These are phyloP conservation scores for Tagetes patula DNA, from an alignment of 129 eudicot genomes.

Conservation along the genomic window DNA sequence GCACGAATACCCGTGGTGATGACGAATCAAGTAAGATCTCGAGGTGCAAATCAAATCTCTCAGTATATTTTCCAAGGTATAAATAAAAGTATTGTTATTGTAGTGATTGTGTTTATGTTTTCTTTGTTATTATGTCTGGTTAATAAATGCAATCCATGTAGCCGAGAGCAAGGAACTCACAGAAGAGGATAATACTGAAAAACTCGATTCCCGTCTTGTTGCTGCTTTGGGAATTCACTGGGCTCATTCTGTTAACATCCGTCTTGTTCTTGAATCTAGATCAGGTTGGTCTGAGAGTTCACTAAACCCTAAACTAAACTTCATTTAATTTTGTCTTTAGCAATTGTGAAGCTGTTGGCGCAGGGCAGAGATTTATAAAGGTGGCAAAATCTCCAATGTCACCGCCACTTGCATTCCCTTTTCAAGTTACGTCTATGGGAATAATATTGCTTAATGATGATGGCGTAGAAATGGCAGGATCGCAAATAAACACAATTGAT, in stretches of 20 bases:
- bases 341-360: slow-evolving; percentile 20
- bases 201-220: slow-evolving; percentile 71
- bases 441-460: slow-evolving; percentile 62
- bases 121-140: not conserved
- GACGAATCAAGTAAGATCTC: slow-evolving; percentile 90
- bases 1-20: slow-evolving; percentile 84
- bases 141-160: slow-evolving; percentile 20
- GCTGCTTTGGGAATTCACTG: slow-evolving; percentile 92
- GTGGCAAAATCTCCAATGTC: slow-evolving; percentile 88
- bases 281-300: slow-evolving; percentile 51
- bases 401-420: slow-evolving; percentile 73
- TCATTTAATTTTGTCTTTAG: not conserved
- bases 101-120: not conserved
- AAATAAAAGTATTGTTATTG: not conserved
- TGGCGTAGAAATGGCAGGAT: slow-evolving; percentile 68
- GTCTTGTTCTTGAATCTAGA: slow-evolving; percentile 79
- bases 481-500: slow-evolving; percentile 63
- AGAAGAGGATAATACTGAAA: slow-evolving; percentile 38
- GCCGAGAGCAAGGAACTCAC: slow-evolving; percentile 27
- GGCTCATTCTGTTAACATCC: slow-evolving; percentile 90
- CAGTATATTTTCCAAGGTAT: slow-evolving; percentile 67
- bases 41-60: slow-evolving; percentile 45
- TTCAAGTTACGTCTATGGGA: slow-evolving; percentile 57
- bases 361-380: slow-evolving; percentile 79
- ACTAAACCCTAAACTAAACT: not conserved